Evolutionary conservation across 1,284 basidiomycete species (phyloP).

Genomic region (Trichosporon ovoides): DNA sequence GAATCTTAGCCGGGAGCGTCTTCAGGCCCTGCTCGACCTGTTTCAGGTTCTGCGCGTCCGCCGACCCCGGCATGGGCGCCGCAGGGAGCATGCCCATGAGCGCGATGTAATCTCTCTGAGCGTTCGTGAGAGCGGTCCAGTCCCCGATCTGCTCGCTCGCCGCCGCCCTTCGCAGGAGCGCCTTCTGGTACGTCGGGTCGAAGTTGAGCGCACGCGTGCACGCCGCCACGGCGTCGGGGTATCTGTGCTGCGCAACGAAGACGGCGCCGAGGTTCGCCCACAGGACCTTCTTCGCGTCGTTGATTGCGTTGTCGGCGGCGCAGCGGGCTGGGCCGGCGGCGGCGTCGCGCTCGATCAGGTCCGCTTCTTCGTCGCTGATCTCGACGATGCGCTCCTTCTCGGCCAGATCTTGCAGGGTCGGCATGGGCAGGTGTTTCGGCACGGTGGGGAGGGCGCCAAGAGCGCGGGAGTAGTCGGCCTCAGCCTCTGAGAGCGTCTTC

Average conservation of each 20-base stretch:
- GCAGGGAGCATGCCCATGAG: slow-evolving; percentile 16
- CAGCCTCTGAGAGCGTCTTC: slow-evolving; percentile 24
- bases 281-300: slow-evolving; percentile 35
- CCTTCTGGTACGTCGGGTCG: slow-evolving; percentile 80
- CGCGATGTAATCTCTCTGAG: slow-evolving; percentile 51
- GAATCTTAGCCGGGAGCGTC: slow-evolving; percentile 12
- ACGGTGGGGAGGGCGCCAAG: slow-evolving; percentile 27
- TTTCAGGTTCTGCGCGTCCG: slow-evolving; percentile 6
- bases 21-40: slow-evolving; percentile 10
- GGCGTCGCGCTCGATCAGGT: slow-evolving; percentile 26
- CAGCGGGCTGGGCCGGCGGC: slow-evolving; percentile 18
- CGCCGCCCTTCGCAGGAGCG: slow-evolving; percentile 76
- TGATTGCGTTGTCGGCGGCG: slow-evolving; percentile 28
- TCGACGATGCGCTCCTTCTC: slow-evolving; percentile 13
- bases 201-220: slow-evolving; percentile 63
- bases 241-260: slow-evolving; percentile 25
- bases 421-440: slow-evolving; percentile 11
- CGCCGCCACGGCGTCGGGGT: slow-evolving; percentile 50
- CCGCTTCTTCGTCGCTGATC: slow-evolving; percentile 41
- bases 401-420: slow-evolving; percentile 2
- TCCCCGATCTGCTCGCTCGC: slow-evolving; percentile 74
- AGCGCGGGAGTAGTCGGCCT: slow-evolving; percentile 31
- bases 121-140: slow-evolving; percentile 74
- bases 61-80: neutral
- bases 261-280: slow-evolving; percentile 45